Evolutionary conservation across 2,329 filamentous ascomycete genomes (phyloP).

Genomic region (Phialophora verrucosa): DNA sequence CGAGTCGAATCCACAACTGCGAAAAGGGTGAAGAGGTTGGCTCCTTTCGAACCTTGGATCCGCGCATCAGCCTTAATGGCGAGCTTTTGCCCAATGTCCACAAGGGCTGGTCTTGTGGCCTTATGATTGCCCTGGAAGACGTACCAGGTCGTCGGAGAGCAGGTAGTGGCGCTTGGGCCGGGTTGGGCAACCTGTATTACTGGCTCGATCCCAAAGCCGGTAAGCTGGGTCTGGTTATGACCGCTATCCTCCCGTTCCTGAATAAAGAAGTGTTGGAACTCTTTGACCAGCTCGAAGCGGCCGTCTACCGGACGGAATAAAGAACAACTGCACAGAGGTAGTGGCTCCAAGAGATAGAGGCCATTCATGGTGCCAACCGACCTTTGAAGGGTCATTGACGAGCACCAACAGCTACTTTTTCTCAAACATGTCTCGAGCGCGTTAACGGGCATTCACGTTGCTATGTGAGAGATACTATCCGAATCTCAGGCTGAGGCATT

Average conservation of each 20-base stretch:
- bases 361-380: too few relatives aligned
- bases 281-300: constrained; percentile 30
- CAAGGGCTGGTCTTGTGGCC: constrained; percentile 30
- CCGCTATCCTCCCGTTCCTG: constrained; percentile 27
- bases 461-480: too few relatives aligned
- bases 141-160: constrained; percentile 25
- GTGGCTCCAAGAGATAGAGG: too few relatives aligned
- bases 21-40: background rate
- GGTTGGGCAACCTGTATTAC: constrained; percentile 34
- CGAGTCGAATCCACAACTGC: constrained; percentile 16
- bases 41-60: background rate
- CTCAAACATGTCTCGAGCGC: too few relatives aligned
- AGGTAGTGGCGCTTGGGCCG: constrained; percentile 32
- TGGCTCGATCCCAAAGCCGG: constrained; percentile 29
- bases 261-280: constrained; percentile 24
- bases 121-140: constrained; percentile 33
- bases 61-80: too few relatives aligned
- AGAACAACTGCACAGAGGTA: too few relatives aligned
- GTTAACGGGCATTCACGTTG: too few relatives aligned
- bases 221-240: constrained; percentile 24
- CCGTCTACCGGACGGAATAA: too few relatives aligned
- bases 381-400: too few relatives aligned
- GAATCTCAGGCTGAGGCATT: too few relatives aligned
- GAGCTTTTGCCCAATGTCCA: background rate
- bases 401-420: too few relatives aligned